Percentiles rank a stretch among this genome's conserved stretches.
Conservation (phyloP, 441 rosid species). For the Pelargonium cotyledonis region DNA sequence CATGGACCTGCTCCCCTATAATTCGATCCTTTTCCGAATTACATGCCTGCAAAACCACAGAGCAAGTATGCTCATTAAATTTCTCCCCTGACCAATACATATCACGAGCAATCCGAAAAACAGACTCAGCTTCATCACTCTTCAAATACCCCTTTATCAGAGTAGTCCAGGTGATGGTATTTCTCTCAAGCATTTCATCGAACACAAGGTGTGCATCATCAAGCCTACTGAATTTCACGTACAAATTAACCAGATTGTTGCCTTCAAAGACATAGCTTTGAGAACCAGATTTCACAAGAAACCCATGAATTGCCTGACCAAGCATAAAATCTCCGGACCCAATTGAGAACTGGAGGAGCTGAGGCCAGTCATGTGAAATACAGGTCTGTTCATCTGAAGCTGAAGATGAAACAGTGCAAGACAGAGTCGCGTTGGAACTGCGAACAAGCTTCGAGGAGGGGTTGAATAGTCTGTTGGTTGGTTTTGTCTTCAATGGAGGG, state of each 20-base stretch:
- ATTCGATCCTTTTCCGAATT: constrained; percentile 16
- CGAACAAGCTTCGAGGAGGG: neutral
- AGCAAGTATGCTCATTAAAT: constrained; percentile 32
- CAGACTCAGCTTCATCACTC: constrained; percentile 19
- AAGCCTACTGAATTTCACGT: constrained; percentile 17
- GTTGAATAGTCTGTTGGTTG: neutral
- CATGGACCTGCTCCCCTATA: constrained; percentile 29
- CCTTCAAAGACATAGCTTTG: constrained; percentile 15
- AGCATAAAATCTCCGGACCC: constrained; percentile 19
- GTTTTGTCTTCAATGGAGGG: neutral
- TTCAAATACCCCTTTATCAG: constrained; percentile 27
- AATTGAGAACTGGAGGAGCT: constrained; percentile 29
- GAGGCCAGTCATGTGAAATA: constrained; percentile 27
- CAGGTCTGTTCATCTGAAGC: constrained; percentile 11
- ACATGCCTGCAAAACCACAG: constrained; percentile 32
- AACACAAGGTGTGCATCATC: constrained; percentile 23
- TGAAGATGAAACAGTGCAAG: constrained; percentile 13
- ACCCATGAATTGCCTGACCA: constrained; percentile 21
- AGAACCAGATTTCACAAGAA: constrained; percentile 15
- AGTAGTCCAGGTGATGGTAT: constrained; percentile 31
- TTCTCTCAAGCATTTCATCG: constrained; percentile 26
- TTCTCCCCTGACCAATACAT: constrained; percentile 27
- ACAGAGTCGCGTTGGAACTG: neutral
- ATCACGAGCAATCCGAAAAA: constrained; percentile 11
- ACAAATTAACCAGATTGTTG: constrained; percentile 22